Conservation (phyloP, 2,329 filamentous ascomycete genomes). For the Hymenoscyphus salicellus region DNA sequence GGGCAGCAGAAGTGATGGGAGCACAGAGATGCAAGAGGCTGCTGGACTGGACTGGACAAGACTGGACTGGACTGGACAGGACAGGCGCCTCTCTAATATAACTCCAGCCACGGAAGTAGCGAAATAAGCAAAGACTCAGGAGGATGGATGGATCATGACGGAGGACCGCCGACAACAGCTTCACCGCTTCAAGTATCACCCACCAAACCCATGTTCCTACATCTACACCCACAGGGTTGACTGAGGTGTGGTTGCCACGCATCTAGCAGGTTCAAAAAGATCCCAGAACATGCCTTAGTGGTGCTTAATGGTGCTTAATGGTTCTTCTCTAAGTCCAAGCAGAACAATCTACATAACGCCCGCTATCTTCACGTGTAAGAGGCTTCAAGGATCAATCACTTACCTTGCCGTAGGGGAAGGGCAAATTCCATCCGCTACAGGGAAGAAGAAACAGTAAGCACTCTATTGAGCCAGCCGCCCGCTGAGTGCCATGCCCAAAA, state of each 20-base stretch:
- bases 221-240: neutral
- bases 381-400: neutral
- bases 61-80: too few relatives aligned
- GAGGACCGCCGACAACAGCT: neutral
- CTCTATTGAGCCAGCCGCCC: neutral
- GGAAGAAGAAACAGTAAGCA: slow-evolving; percentile 1
- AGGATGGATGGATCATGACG: neutral
- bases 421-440: neutral
- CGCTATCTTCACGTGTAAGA: neutral
- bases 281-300: too few relatives aligned
- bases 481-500: neutral
- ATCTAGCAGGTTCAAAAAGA: neutral
- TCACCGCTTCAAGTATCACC: neutral
- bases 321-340: neutral
- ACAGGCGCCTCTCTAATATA: neutral
- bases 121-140: neutral
- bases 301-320: neutral
- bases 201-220: neutral
- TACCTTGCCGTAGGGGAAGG: neutral
- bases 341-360: neutral
- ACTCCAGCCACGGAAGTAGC: neutral
- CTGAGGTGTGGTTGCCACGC: neutral
- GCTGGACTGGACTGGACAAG: too few relatives aligned
- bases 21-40: neutral
- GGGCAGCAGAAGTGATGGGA: neutral